phyloP scores from a whole-genome alignment of 768 basidiomycete species.

The Rhizopogon sp. region DNA sequence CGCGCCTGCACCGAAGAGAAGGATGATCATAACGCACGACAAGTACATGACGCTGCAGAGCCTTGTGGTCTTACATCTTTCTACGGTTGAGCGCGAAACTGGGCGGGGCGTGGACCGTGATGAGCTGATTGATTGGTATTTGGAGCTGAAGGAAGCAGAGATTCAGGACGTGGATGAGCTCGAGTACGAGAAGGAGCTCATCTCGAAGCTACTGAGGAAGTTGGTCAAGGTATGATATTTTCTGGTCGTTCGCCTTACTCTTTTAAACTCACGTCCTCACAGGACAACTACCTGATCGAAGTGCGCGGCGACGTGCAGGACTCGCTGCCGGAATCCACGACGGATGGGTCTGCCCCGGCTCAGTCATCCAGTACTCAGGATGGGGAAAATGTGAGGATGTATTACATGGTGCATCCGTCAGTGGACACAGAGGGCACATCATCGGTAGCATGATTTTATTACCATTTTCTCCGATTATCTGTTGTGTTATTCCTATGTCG shows the following conservation, averaged over 20 bases:
- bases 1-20: conserved; percentile 51
- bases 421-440: conserved; percentile 65
- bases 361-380: conserved; percentile 44
- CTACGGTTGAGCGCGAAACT: conserved; percentile 69
- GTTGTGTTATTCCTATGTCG: background rate
- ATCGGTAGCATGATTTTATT: conserved; percentile 17
- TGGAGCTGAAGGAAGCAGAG: conserved; percentile 83
- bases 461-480: background rate
- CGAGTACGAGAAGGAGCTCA: conserved; percentile 86
- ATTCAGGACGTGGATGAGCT: conserved; percentile 81
- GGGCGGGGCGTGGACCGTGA: conserved; percentile 80
- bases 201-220: conserved; percentile 84
- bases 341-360: conserved; percentile 45
- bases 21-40: conserved; percentile 95
- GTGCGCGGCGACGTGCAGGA: conserved; percentile 81
- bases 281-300: conserved; percentile 87
- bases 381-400: conserved; percentile 61
- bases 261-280: conserved; percentile 1
- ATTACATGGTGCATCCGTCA: conserved; percentile 88
- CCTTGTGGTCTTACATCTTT: conserved; percentile 79
- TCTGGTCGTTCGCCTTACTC: conserved; percentile 9
- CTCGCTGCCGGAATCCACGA: conserved; percentile 58
- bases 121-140: conserved; percentile 95
- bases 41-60: conserved; percentile 88
- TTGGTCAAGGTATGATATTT: conserved; percentile 70